Conservation (phyloP, 2,329 filamentous ascomycete genomes). For the Teratosphaeria nubilosa region DNA sequence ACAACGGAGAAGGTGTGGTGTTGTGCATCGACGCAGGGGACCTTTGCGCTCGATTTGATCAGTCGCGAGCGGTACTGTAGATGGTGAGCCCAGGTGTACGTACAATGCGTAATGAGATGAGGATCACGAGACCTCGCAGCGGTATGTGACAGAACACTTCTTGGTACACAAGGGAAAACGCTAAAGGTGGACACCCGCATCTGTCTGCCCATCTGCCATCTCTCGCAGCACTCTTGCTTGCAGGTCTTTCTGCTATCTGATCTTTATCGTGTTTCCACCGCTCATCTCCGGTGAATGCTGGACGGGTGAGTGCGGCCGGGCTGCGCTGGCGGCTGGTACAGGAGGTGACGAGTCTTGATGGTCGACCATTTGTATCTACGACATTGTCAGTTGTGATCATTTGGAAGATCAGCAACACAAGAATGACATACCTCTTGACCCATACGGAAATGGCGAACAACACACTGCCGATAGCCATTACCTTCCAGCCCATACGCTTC, state of each 20-base stretch:
- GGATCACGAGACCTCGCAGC: too few relatives aligned
- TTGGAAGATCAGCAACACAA: not conserved
- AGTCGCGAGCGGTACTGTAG: too few relatives aligned
- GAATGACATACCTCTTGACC: constrained; percentile 65
- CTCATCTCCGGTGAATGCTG: constrained; percentile 17
- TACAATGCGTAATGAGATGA: not conserved
- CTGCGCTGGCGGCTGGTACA: constrained; percentile 14
- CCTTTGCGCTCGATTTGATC: too few relatives aligned
- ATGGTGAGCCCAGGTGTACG: too few relatives aligned
- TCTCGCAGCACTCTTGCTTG: not conserved
- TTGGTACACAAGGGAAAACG: not conserved
- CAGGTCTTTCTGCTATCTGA: not conserved
- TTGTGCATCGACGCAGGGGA: too few relatives aligned
- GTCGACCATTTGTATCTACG: constrained; percentile 86
- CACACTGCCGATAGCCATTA: constrained; percentile 66
- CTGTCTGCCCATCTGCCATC: not conserved
- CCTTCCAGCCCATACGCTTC: constrained; percentile 99
- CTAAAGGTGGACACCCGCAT: not conserved
- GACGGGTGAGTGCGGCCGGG: constrained; percentile 4
- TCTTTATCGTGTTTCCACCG: not conserved
- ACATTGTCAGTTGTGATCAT: not conserved
- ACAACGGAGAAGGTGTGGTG: too few relatives aligned
- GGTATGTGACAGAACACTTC: not conserved
- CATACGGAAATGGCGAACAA: constrained; percentile 84
- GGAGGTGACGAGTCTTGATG: constrained; percentile 88